These are phyloP conservation scores for Citrus maxima DNA, from an alignment of 345 rosid genomes.

Conservation along the genomic window DNA sequence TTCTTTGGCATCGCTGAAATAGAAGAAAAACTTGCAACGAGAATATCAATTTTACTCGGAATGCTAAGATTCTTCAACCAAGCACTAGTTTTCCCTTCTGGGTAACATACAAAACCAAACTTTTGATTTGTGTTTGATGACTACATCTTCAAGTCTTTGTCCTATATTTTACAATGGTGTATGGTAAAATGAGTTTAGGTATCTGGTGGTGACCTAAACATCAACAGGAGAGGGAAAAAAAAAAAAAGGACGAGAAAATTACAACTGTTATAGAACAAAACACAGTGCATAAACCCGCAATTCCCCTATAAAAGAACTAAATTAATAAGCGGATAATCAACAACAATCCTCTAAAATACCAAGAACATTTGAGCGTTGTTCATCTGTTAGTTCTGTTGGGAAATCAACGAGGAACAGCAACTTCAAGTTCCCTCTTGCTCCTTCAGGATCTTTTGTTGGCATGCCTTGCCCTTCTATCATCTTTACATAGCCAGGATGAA, in stretches of 20 bases:
- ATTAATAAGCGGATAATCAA: conserved; percentile 8
- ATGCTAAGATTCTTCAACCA: not conserved
- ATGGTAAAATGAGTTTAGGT: not conserved
- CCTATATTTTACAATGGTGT: conserved; percentile 1
- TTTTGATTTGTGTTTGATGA: too few species aligned
- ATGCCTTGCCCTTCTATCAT: conserved; percentile 61
- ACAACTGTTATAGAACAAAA: not conserved
- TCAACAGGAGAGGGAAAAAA: too few species aligned
- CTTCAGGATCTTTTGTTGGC: conserved; percentile 52
- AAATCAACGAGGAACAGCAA: conserved; percentile 43
- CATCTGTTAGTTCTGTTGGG: conserved; percentile 49
- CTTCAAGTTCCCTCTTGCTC: conserved; percentile 60
- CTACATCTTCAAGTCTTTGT: not conserved
- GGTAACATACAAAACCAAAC: not conserved
- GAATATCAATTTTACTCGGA: too few species aligned
- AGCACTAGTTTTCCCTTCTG: not conserved
- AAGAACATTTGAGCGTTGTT: conserved; percentile 42
- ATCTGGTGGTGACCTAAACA: not conserved
- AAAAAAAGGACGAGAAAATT: too few species aligned
- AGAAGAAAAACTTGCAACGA: too few species aligned
- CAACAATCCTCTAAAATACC: conserved; percentile 45
- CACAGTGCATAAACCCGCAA: not conserved
- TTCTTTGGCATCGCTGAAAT: too few species aligned
- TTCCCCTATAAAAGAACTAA: not conserved
- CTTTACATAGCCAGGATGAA: conserved; percentile 54